Base-by-base conservation (phyloP, 495 filamentous ascomycete species). In the Daldinia vernicosa region DNA sequence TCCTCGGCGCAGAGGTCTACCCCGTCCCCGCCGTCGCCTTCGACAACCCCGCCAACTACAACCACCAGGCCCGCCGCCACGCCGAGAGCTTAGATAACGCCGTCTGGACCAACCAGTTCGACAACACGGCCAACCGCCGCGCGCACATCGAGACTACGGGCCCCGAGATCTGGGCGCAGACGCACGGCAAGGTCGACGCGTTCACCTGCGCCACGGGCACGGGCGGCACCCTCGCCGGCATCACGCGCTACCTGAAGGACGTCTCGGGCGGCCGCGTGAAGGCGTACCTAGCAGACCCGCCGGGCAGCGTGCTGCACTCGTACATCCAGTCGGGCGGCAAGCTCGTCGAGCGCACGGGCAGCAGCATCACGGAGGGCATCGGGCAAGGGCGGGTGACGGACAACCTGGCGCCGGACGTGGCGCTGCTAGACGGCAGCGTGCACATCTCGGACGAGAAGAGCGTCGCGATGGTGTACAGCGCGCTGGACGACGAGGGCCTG, bases 41-140 rank as follows among this genome's bases (percentile, higher is more conserved):
- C 78, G 95, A 98, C 62, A 92, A 98, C 84, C 93, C 95, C 22
- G 82, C 94, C 50, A 99, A 99, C 81, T 99, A 98, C 84, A 98
- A 99, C 82, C 94, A 97, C 80, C 94, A 97, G 83, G 95, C 95
- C 11, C 85, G 86, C 50, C 85, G 95, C 12, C 94, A 98, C 80
- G 95, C 95, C 37, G 93, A 96, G 80, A 79, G 83, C 0, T 78
- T 93, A 50, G 89, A 91, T 2, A 98, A 98, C 80, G 94, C 95
- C 6, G 94, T 98, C 2, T 99, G 95, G 95, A 99, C 95, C 28
- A 95, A 99, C 81, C 95, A 99, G 79, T 99, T 99, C 83, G 95
- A 99, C 77, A 99, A 99, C 82, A 87, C 84, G 33, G 95, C 96
- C 59, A 99, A 99, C 80, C 88, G 96, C 30, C 89, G 91, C 77